Percentiles rank a stretch among this genome's conserved stretches.
These are phyloP conservation scores for Lentinus tigrinus DNA, from an alignment of 768 basidiomycete species.

Conservation along the genomic window DNA sequence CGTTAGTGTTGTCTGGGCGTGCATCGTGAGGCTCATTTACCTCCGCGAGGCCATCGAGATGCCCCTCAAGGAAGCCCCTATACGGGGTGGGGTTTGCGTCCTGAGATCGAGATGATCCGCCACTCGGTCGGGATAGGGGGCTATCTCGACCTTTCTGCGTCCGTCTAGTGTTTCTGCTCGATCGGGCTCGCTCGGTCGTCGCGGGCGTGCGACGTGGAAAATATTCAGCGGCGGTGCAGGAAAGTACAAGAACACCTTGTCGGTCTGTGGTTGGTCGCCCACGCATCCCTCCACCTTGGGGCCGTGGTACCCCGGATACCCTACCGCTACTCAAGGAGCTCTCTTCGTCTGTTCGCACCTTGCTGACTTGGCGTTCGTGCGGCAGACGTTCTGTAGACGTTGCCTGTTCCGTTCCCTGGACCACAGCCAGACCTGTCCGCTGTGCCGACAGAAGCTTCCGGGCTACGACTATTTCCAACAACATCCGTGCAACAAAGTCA, in stretches of 20 bases:
- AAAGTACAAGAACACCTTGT: background rate
- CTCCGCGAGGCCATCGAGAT: background rate
- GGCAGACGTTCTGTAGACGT: slow-evolving; percentile 83
- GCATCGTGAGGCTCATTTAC: background rate
- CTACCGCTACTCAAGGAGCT: background rate
- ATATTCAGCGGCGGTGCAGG: background rate
- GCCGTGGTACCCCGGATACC: background rate
- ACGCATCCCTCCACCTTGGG: background rate
- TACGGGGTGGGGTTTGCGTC: background rate
- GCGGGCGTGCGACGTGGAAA: slow-evolving; percentile 6
- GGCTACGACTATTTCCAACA: slow-evolving; percentile 77
- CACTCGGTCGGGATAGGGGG: too few species aligned
- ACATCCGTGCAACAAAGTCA: slow-evolving; percentile 68
- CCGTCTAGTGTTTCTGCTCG: background rate
- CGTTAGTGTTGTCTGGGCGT: background rate
- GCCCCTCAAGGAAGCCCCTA: background rate
- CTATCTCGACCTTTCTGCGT: background rate
- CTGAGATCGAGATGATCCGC: background rate
- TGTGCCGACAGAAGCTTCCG: slow-evolving; percentile 81
- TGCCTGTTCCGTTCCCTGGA: slow-evolving; percentile 92
- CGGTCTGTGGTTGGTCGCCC: background rate
- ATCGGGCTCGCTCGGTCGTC: background rate
- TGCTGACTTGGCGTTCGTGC: background rate
- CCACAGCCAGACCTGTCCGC: slow-evolving; percentile 77
- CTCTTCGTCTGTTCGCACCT: background rate